These are phyloP conservation scores for Fusarium compactum DNA, from an alignment of 2,329 filamentous ascomycete genomes.

Conservation along the genomic window DNA sequence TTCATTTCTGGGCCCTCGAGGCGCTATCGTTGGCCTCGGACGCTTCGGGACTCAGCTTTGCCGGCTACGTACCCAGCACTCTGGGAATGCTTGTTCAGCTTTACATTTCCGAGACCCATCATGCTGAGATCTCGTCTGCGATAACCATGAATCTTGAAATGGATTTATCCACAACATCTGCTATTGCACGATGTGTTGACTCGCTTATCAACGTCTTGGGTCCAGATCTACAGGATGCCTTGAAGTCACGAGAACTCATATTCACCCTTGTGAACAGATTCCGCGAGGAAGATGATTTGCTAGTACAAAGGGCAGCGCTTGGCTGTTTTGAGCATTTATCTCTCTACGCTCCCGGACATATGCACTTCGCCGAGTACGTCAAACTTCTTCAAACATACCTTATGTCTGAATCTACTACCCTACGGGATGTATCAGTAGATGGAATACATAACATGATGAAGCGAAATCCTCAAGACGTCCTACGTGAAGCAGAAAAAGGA, in stretches of 20 bases:
- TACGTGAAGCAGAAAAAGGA: slow-evolving; percentile 78
- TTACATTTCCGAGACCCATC: slow-evolving; percentile 92
- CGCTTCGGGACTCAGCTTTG: slow-evolving; percentile 92
- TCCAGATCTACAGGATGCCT: slow-evolving; percentile 92
- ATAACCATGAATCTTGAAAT: slow-evolving; percentile 92
- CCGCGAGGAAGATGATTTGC: slow-evolving; percentile 76
- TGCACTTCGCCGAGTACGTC: slow-evolving; percentile 88
- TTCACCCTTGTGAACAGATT: slow-evolving; percentile 88
- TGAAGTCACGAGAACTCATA: slow-evolving; percentile 92
- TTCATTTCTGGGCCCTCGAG: slow-evolving; percentile 97
- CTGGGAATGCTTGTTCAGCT: slow-evolving; percentile 94
- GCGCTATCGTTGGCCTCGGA: slow-evolving; percentile 88
- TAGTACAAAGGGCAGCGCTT: slow-evolving; percentile 81
- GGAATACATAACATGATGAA: slow-evolving; percentile 97
- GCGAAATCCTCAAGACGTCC: slow-evolving; percentile 84
- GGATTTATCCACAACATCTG: slow-evolving; percentile 83
- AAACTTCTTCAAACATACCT: slow-evolving; percentile 83
- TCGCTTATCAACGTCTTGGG: slow-evolving; percentile 97
- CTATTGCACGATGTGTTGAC: slow-evolving; percentile 89
- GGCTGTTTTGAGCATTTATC: slow-evolving; percentile 91
- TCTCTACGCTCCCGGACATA: slow-evolving; percentile 88
- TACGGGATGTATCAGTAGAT: slow-evolving; percentile 85
- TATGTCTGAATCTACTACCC: slow-evolving; percentile 73
- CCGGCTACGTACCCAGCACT: slow-evolving; percentile 87
- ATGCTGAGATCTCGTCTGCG: slow-evolving; percentile 81